Evolutionary conservation across 2,329 filamentous ascomycete genomes (phyloP), one percentile per base, ranked within the genome.

Genomic region (Metarhizium sp.): DNA sequence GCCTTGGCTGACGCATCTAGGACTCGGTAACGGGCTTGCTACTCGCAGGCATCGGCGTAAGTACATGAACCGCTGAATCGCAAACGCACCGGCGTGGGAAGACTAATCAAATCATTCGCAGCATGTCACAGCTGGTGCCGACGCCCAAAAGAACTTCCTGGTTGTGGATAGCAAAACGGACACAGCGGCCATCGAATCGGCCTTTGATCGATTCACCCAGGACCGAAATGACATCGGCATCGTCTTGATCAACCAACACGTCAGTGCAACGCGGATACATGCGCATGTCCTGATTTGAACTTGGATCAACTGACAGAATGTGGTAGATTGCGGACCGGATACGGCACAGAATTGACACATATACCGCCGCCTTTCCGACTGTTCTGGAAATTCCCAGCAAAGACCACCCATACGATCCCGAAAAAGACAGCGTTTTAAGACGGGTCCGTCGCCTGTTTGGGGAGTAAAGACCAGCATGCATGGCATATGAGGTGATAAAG

Each of bases 341-440:
- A 81, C 84, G 94, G 71, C 82, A 92, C 69, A 85, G 86, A 59
- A 87, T 99, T 63, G 94, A 99, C 72, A 85, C 84, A 42, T 96
- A 95, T 74, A 92, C 90, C 20, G 90, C 92, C 51, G 92, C 94
- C 4, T 99, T 99, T 74, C 94, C 94, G n/a, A 87, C 91, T 25
- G 81, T 99, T 54, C 84, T 99, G 56, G 94, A 99, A 73, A 97
- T 99, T 58, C 94, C 94, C 29, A 95, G 90, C 75, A 99, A 99
- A 79, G 94, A 99, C 71, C 94, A 99, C 71, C 94, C 94, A 2
- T 99, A 99, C 69, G 92, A 99, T 66, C 94, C 94, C 0, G 94
- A 99, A 75, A 99, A 99, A 78, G 94, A 99, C 72, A 97, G 92
- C 68, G 92, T 99, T 47, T 72, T 99, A 73, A 88, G 92, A 75